Evolutionary conservation across 2,329 filamentous ascomycete genomes (phyloP).

Genomic region (Fusarium decemcellulare): DNA sequence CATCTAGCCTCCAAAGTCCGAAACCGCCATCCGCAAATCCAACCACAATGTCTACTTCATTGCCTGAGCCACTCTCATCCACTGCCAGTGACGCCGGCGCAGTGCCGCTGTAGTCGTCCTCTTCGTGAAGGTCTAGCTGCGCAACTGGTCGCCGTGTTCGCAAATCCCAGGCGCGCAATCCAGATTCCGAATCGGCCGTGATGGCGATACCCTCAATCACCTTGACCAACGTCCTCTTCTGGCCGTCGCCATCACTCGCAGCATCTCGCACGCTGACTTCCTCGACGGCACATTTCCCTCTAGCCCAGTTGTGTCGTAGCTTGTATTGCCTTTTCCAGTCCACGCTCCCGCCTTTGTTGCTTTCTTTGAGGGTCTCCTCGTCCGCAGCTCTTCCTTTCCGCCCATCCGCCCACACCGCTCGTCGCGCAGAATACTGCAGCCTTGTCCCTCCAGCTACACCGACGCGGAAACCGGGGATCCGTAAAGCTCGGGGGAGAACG

Average conservation of each 20-base stretch:
- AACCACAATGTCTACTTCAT: slow-evolving; percentile 71
- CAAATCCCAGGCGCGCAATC: slow-evolving; percentile 84
- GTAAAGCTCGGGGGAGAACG: slow-evolving; percentile 83
- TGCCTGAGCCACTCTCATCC: slow-evolving; percentile 65
- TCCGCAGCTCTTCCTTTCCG: slow-evolving; percentile 62
- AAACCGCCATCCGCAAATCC: slow-evolving; percentile 83
- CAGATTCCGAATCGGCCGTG: slow-evolving; percentile 78
- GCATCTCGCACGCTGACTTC: slow-evolving; percentile 74
- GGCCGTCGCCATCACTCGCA: slow-evolving; percentile 50
- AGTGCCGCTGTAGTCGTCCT: slow-evolving; percentile 35
- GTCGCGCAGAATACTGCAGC: slow-evolving; percentile 61
- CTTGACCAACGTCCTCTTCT: slow-evolving; percentile 79
- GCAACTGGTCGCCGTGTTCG: slow-evolving; percentile 75
- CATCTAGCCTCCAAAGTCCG: slow-evolving; percentile 75
- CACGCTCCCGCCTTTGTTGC: slow-evolving; percentile 54
- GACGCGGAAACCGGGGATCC: slow-evolving; percentile 76
- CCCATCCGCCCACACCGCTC: slow-evolving; percentile 61
- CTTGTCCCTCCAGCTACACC: slow-evolving; percentile 50
- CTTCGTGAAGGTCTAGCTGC: slow-evolving; percentile 52
- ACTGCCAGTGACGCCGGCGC: slow-evolving; percentile 76
- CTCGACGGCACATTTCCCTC: slow-evolving; percentile 83
- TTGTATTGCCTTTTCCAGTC: slow-evolving; percentile 94
- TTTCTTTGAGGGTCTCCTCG: slow-evolving; percentile 15
- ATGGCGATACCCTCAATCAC: slow-evolving; percentile 83
- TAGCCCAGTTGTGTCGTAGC: slow-evolving; percentile 91